phyloP scores from a whole-genome alignment of 2,329 filamentous ascomycete genomes.

The Coleophoma crateriformis region DNA sequence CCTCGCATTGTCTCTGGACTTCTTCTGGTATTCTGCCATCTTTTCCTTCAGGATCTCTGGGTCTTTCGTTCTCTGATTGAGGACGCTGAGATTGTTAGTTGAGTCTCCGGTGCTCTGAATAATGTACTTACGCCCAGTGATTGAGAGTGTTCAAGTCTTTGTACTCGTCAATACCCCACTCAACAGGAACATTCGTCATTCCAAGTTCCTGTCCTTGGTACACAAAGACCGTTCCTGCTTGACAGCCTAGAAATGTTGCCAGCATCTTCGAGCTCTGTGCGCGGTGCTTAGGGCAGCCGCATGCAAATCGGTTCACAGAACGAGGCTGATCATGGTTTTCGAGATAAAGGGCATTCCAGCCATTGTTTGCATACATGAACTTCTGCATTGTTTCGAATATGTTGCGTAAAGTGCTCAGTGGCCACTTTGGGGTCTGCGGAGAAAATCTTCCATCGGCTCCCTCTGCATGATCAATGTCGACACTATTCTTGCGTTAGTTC shows the following conservation, averaged over 20 bases:
- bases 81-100: slow-evolving; percentile 20
- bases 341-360: slow-evolving; percentile 52
- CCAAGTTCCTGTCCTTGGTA: slow-evolving; percentile 58
- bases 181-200: slow-evolving; percentile 48
- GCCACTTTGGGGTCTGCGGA: slow-evolving; percentile 30
- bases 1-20: slow-evolving; percentile 63
- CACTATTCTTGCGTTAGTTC: slow-evolving; percentile 22
- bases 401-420: slow-evolving; percentile 33
- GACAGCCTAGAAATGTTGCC: slow-evolving; percentile 40
- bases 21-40: slow-evolving; percentile 45
- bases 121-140: slow-evolving; percentile 32
- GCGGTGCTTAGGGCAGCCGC: slow-evolving; percentile 35
- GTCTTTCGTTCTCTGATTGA: slow-evolving; percentile 27
- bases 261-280: slow-evolving; percentile 45
- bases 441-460: slow-evolving; percentile 37
- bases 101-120: slow-evolving; percentile 13
- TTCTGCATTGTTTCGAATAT: slow-evolving; percentile 46
- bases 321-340: slow-evolving; percentile 54
- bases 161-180: slow-evolving; percentile 61
- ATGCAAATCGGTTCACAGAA: slow-evolving; percentile 39
- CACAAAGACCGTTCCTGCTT: slow-evolving; percentile 50
- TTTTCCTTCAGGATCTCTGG: slow-evolving; percentile 31
- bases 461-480: slow-evolving; percentile 40
- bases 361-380: slow-evolving; percentile 43
- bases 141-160: slow-evolving; percentile 59